Evolutionary conservation across 768 basidiomycete species (phyloP), one percentile per base, ranked within the genome.

Genomic region (Phaeotremella skinneri): DNA sequence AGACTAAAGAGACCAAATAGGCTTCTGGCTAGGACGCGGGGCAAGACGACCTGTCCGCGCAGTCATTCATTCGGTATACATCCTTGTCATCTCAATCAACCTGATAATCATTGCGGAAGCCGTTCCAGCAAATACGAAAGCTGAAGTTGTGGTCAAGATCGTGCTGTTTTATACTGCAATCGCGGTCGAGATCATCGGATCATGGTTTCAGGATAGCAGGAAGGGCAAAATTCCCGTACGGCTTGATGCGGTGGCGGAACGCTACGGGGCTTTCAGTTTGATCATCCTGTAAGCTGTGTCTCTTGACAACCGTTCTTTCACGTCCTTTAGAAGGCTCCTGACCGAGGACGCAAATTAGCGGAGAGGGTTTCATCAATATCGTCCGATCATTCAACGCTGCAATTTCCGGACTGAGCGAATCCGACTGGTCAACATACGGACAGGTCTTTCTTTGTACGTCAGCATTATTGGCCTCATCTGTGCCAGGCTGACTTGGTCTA

Each of bases 331-430:
- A 11, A 2, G 53, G 26, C 11, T 20, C n/a, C 21, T 21, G 29
- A 29, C 17, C 3, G 5, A 27, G 1, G 48, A 48, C 54, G 39
- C 59, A 26, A 13, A 17, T 17, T 20, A 71, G 70, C 6, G 71
- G 71, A 5, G 71, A 73, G 51, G 71, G 71, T n/a, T 66, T 73
- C 62, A 70, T 68, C 41, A 55, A 59, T 32, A 11, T 73, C 27
- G 68, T 59, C 2, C 34, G 61, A n/a, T 61, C 64, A 0, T 70
- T 69, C 61, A 68, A 58, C 32, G 21, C 29, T 17, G 64, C 71
- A 11, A 59, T 73, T 20, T 59, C 68, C 2, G 66, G 68, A 4
- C 52, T 73, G 23, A 63, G 61, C 7, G 39, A 49, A 4, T 47
- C 59, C 11, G 58, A 56, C 31, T 45, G 27, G 11, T 50, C 53